phyloP scores from a whole-genome alignment of 2,329 filamentous ascomycete genomes.

The Fusarium newnesense region DNA sequence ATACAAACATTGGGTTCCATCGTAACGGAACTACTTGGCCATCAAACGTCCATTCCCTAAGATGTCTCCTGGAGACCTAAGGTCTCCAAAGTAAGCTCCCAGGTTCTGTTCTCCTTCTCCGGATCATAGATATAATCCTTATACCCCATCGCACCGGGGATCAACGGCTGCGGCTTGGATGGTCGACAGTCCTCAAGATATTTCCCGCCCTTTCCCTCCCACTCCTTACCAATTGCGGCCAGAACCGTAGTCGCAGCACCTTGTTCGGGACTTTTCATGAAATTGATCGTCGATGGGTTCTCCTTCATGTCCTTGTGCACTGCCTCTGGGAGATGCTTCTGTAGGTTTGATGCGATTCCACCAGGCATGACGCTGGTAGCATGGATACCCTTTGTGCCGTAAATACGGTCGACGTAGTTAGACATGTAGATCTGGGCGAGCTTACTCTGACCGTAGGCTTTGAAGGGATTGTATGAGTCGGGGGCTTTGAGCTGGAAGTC shows the following conservation, averaged over 20 bases:
- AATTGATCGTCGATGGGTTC: background rate
- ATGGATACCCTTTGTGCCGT: constrained; percentile 15
- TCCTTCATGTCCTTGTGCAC: background rate
- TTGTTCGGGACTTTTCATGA: background rate
- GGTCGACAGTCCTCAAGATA: background rate
- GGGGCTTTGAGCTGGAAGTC: constrained; percentile 27
- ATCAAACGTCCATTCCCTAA: too few relatives aligned
- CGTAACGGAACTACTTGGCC: background rate
- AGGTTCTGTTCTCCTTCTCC: background rate
- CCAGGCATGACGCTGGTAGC: constrained; percentile 33
- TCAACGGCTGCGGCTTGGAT: background rate
- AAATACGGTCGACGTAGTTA: constrained; percentile 31
- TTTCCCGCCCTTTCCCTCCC: background rate
- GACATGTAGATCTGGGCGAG: constrained; percentile 39
- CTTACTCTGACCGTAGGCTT: constrained; percentile 34
- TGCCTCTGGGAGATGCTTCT: background rate
- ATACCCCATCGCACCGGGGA: background rate
- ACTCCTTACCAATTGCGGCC: background rate
- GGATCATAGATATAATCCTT: background rate
- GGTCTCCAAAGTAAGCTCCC: background rate
- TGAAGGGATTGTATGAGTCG: constrained; percentile 12
- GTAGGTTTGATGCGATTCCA: background rate
- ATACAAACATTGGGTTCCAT: background rate
- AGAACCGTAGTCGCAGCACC: background rate
- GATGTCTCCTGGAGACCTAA: background rate